Evolutionary conservation across 2,329 filamentous ascomycete species (phyloP).

Genomic region (Hirsutella rhossiliensis): DNA sequence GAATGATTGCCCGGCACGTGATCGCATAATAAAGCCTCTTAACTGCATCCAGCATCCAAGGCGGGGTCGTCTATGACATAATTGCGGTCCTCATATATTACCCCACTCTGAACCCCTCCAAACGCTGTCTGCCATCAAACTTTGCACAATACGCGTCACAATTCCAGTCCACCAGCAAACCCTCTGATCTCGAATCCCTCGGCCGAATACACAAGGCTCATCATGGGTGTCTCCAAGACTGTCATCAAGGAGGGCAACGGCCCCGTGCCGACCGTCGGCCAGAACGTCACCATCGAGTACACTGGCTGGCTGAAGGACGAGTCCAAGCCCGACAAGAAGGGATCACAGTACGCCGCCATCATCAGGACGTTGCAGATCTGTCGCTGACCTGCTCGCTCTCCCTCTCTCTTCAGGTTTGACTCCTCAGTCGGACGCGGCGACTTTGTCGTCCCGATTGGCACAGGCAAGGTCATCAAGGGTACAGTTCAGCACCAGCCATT

Average conservation of each 20-base stretch:
- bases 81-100: too few relatives aligned
- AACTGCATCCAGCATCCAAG: too few relatives aligned
- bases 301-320: slow-evolving; percentile 73
- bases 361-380: not conserved
- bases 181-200: too few relatives aligned
- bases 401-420: slow-evolving; percentile 60
- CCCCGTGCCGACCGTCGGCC: slow-evolving; percentile 48
- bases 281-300: slow-evolving; percentile 81
- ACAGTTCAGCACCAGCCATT: slow-evolving; percentile 10
- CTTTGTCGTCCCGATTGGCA: slow-evolving; percentile 68
- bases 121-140: too few relatives aligned
- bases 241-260: slow-evolving; percentile 49
- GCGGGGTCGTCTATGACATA: too few relatives aligned
- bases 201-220: slow-evolving; percentile 14
- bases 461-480: slow-evolving; percentile 81
- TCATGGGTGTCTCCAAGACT: slow-evolving; percentile 65
- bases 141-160: not conserved
- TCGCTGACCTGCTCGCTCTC: not conserved
- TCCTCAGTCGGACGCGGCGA: slow-evolving; percentile 66
- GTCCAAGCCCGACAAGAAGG: slow-evolving; percentile 49
- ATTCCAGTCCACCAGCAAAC: too few relatives aligned
- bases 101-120: too few relatives aligned
- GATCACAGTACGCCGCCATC: slow-evolving; percentile 47
- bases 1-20: too few relatives aligned
- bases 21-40: too few relatives aligned